Evolutionary conservation across 1,284 basidiomycete genomes (phyloP).

Genomic region (Stereum hirsutum): DNA sequence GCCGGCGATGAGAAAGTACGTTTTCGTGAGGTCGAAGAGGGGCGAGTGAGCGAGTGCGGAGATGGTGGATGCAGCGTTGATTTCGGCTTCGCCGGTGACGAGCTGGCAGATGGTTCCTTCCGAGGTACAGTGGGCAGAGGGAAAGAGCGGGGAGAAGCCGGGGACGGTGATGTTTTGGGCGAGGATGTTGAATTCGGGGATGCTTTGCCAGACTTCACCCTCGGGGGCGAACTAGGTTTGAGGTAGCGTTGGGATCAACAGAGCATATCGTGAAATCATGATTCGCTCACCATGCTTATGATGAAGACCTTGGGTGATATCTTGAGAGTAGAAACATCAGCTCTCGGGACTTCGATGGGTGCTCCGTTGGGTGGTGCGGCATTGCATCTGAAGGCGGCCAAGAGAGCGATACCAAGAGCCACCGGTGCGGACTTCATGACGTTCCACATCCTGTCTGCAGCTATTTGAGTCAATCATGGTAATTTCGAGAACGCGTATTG

Average conservation of each 20-base stretch:
- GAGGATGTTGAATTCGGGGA: constrained; percentile 22
- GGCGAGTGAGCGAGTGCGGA: constrained; percentile 25
- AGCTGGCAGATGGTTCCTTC: constrained; percentile 30
- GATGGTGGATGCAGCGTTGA: constrained; percentile 35
- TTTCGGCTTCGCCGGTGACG: constrained; percentile 29
- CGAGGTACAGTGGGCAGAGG: constrained; percentile 29
- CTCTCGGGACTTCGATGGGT: too few relatives aligned
- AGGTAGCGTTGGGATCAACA: too few relatives aligned
- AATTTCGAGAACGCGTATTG: too few relatives aligned
- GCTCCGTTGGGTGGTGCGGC: too few relatives aligned
- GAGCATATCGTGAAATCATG: neutral
- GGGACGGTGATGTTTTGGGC: constrained; percentile 29
- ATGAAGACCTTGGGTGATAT: neutral
- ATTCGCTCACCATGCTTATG: neutral
- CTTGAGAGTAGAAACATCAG: too few relatives aligned
- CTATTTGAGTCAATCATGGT: too few relatives aligned
- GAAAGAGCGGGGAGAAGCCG: constrained; percentile 34
- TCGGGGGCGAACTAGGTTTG: neutral
- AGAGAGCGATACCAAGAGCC: too few relatives aligned
- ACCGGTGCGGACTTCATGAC: too few relatives aligned
- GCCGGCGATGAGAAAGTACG: constrained; percentile 41
- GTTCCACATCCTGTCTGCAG: too few relatives aligned
- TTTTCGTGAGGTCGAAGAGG: constrained; percentile 31
- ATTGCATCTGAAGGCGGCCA: too few relatives aligned
- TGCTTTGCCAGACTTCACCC: constrained; percentile 4